Percentiles rank a stretch among this genome's conserved stretches.
Conservation (phyloP, 169 alveolate genomes). For the Eimeria acervulina region DNA sequence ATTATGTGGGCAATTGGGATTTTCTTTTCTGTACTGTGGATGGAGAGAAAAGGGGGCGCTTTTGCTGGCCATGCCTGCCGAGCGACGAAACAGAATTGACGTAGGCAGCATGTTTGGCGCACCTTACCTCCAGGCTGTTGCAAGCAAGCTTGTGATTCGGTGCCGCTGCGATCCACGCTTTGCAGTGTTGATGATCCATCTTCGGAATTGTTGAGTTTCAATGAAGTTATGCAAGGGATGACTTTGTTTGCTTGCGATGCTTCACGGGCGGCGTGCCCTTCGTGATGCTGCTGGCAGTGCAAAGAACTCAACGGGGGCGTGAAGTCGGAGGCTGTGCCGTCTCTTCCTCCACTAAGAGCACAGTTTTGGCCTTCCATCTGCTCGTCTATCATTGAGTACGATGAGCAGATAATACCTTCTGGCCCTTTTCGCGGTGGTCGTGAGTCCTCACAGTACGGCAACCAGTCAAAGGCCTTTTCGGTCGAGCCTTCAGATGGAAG, state of each 20-base stretch:
- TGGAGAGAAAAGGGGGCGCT: background rate
- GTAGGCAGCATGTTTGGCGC: constrained; percentile 3
- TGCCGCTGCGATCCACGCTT: background rate
- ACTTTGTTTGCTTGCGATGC: background rate
- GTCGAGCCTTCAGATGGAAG: background rate
- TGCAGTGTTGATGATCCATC: background rate
- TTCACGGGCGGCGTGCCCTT: background rate
- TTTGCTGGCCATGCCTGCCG: background rate
- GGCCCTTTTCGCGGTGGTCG: background rate
- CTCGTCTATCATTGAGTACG: background rate
- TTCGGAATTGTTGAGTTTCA: constrained; percentile 3
- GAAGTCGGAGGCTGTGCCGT: background rate
- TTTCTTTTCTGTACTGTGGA: background rate
- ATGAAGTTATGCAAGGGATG: background rate
- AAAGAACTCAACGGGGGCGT: background rate
- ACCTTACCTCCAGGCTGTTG: constrained; percentile 22
- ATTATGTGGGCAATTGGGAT: constrained; percentile 32
- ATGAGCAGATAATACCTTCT: background rate
- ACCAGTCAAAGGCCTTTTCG: constrained; percentile 9
- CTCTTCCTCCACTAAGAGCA: background rate
- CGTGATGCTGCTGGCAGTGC: background rate
- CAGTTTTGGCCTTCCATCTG: background rate
- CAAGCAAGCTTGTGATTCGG: background rate
- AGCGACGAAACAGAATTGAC: constrained; percentile 8
- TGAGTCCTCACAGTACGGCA: constrained; percentile 14